Percentiles rank a stretch among this genome's conserved stretches.
Conservation (phyloP, 345 rosid genomes). For the Tarenaya hassleriana region DNA sequence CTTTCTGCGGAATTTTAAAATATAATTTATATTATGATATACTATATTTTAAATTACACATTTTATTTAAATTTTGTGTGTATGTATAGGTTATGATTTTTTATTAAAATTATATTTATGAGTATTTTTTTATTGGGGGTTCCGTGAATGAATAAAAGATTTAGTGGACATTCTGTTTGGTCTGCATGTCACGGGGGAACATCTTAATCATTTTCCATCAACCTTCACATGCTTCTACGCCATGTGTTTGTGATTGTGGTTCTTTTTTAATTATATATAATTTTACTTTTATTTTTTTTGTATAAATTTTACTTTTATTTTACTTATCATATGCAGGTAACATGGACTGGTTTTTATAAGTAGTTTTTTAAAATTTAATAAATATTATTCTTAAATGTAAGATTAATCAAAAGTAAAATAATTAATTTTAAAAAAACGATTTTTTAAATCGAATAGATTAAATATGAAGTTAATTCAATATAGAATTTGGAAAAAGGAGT, state of each 20-base stretch:
- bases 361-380: neutral
- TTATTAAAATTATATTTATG: neutral
- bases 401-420: too few relatives aligned
- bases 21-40: too few relatives aligned
- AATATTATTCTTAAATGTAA: neutral
- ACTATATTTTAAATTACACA: too few relatives aligned
- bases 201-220: slow-evolving; percentile 18
- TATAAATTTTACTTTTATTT: too few relatives aligned
- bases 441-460: too few relatives aligned
- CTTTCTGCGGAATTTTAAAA: slow-evolving; percentile 26
- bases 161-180: slow-evolving; percentile 21
- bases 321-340: slow-evolving; percentile 14
- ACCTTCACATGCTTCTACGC: slow-evolving; percentile 25
- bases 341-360: slow-evolving; percentile 8
- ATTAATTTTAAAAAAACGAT: too few relatives aligned
- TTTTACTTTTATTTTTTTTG: slow-evolving; percentile 1
- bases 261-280: too few relatives aligned
- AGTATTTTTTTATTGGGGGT: slow-evolving; percentile 7
- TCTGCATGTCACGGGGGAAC: slow-evolving; percentile 30
- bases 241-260: slow-evolving; percentile 3
- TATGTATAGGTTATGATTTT: neutral
- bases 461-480: too few relatives aligned
- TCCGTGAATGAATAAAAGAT: slow-evolving; percentile 14
- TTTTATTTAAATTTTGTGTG: too few relatives aligned
- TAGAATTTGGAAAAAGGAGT: too few relatives aligned